A percentile compares a stretch with the other conserved stretches of the same genome.
phyloP scores from a whole-genome alignment of 257 asterid genomes.

The Echium plantagineum region DNA sequence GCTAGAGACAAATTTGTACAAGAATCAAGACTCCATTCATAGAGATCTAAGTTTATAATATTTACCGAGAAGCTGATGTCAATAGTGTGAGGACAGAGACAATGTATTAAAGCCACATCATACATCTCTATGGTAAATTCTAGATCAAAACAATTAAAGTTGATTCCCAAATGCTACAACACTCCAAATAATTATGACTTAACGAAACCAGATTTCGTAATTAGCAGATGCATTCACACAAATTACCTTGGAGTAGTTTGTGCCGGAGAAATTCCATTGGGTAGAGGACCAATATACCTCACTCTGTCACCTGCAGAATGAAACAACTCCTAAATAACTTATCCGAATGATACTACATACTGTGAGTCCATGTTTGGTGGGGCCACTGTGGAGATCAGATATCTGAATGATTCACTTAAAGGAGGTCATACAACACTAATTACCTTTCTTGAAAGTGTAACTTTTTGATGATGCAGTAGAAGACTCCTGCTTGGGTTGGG shows the following conservation, averaged over 20 bases:
- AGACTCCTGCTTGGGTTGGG: slow-evolving; percentile 75
- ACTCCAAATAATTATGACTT: background rate
- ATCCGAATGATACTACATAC: no score
- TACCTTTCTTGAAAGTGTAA: slow-evolving; percentile 64
- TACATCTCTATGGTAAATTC: no score
- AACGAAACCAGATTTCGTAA: background rate
- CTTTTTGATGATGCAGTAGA: slow-evolving; percentile 71
- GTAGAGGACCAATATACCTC: slow-evolving; percentile 55
- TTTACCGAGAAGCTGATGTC: no score
- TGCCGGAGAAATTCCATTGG: slow-evolving; percentile 38
- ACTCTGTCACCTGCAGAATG: slow-evolving; percentile 72
- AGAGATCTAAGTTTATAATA: no score
- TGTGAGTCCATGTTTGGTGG: background rate
- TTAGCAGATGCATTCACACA: background rate
- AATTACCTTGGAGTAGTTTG: slow-evolving; percentile 51
- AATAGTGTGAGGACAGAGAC: no score
- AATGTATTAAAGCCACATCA: no score
- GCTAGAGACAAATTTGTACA: no score
- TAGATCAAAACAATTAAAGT: no score
- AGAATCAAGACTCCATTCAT: no score
- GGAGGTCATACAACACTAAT: background rate
- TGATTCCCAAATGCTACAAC: background rate
- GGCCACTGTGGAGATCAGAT: background rate
- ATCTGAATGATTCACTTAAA: background rate
- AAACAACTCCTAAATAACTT: background rate